A percentile compares a stretch with the other conserved stretches of the same genome.
These are phyloP conservation scores for Cyberlindnera maclurae DNA, from an alignment of 805 yeast species.

Conservation along the genomic window DNA sequence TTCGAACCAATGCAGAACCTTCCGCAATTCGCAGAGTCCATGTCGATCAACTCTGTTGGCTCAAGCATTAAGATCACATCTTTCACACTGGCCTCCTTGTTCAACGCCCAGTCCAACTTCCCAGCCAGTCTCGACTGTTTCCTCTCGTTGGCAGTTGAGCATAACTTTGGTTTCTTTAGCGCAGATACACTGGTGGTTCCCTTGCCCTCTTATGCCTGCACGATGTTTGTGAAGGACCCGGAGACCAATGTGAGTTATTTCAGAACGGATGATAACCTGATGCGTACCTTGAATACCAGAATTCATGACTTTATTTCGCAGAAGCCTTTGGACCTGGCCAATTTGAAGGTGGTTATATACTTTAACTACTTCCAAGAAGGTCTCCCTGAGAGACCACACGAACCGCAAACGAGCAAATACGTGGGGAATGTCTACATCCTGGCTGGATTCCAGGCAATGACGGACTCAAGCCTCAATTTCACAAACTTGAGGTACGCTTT, in stretches of 20 bases:
- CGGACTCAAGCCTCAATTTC: slow-evolving; percentile 17
- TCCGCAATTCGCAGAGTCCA: slow-evolving; percentile 10
- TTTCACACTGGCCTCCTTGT: slow-evolving; percentile 13
- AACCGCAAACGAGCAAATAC: slow-evolving; percentile 19
- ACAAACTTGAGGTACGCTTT: slow-evolving; percentile 16
- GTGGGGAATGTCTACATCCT: slow-evolving; percentile 22
- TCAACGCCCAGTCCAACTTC: slow-evolving; percentile 14
- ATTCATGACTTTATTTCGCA: slow-evolving; percentile 16
- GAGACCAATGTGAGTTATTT: slow-evolving; percentile 13
- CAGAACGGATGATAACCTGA: slow-evolving; percentile 13
- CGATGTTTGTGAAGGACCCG: slow-evolving; percentile 18
- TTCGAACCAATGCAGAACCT: slow-evolving; percentile 17
- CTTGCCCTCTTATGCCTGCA: slow-evolving; percentile 17
- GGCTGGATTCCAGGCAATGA: slow-evolving; percentile 13
- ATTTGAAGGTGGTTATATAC: slow-evolving; percentile 15
- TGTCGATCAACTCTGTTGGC: slow-evolving; percentile 15
- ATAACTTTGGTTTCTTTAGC: slow-evolving; percentile 12
- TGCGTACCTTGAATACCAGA: slow-evolving; percentile 12
- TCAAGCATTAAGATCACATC: slow-evolving; percentile 12
- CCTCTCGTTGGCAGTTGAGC: slow-evolving; percentile 15
- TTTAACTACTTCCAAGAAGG: slow-evolving; percentile 21
- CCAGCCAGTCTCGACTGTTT: slow-evolving; percentile 19
- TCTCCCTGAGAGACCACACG: slow-evolving; percentile 19
- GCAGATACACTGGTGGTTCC: slow-evolving; percentile 19
- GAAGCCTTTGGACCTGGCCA: slow-evolving; percentile 9